Evolutionary conservation across 306 rosid species (phyloP).

Genomic region (Trifolium fragiferum): DNA sequence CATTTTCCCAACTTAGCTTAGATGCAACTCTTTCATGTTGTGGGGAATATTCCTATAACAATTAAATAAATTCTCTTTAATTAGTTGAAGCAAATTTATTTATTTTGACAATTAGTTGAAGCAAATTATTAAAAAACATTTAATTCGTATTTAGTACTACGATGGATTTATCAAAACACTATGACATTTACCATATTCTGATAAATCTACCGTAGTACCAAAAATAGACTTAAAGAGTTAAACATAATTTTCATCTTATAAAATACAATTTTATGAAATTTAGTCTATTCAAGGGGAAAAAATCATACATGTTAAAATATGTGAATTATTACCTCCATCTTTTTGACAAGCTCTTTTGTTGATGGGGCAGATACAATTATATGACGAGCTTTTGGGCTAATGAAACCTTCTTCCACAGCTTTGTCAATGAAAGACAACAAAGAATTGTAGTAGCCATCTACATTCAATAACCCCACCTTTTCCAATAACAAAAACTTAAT

Average conservation of each 20-base stretch:
- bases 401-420: constrained; percentile 96
- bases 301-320: not conserved
- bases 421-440: constrained; percentile 85
- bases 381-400: constrained; percentile 84
- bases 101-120: not conserved
- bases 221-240: no score
- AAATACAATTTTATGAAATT: no score
- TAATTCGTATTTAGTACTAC: not conserved
- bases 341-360: constrained; percentile 76
- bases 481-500: constrained; percentile 6
- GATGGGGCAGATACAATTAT: constrained; percentile 89
- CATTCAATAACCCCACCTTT: constrained; percentile 94
- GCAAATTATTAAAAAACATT: not conserved
- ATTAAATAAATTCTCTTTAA: not conserved
- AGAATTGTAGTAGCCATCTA: constrained; percentile 92
- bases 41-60: constrained; percentile 72
- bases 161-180: no score
- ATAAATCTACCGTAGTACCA: no score
- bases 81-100: not conserved
- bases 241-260: no score
- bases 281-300: no score
- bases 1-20: constrained; percentile 89
- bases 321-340: constrained; percentile 73
- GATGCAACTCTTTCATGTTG: constrained; percentile 91
- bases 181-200: no score